Conservation (phyloP, 768 basidiomycete genomes). For the Mycena belliarum region DNA sequence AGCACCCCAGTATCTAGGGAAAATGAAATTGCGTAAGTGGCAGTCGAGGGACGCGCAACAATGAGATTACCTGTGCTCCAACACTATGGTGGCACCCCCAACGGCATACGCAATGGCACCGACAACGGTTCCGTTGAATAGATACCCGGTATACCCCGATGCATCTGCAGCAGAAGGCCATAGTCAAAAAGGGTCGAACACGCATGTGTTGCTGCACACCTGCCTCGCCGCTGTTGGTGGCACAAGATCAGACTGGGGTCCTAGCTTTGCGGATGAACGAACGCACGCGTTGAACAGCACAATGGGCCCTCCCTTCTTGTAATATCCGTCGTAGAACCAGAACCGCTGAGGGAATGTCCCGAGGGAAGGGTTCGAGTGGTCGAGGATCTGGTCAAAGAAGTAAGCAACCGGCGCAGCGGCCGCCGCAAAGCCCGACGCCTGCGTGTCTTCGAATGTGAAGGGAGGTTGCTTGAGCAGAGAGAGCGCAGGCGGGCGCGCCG, state of each 20-base stretch:
- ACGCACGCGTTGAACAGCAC: constrained; percentile 16
- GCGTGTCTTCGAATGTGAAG: not conserved
- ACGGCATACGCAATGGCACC: constrained; percentile 13
- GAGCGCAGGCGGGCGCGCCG: not conserved
- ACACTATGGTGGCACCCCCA: constrained; percentile 15
- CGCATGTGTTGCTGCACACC: not conserved
- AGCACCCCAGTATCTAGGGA: constrained; percentile 16
- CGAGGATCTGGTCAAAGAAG: constrained; percentile 38
- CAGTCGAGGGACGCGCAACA: not conserved
- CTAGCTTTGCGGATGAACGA: no score
- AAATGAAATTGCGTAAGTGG: not conserved
- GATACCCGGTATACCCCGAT: constrained; percentile 16
- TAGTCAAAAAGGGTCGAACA: no score
- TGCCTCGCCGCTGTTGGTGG: constrained; percentile 6
- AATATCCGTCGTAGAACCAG: constrained; percentile 50
- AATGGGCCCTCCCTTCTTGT: constrained; percentile 30
- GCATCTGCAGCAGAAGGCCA: constrained; percentile 4
- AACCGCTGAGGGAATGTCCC: constrained; percentile 56
- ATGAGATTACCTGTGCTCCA: constrained; percentile 13
- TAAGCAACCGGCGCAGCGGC: constrained; percentile 22
- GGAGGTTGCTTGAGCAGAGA: constrained; percentile 9
- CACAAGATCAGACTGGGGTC: not conserved
- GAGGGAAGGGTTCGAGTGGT: constrained; percentile 46
- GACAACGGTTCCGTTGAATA: constrained; percentile 13
- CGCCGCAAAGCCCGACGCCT: not conserved